These are phyloP conservation scores for Iberis pinnata DNA, from an alignment of 345 rosid species.

Conservation along the genomic window DNA sequence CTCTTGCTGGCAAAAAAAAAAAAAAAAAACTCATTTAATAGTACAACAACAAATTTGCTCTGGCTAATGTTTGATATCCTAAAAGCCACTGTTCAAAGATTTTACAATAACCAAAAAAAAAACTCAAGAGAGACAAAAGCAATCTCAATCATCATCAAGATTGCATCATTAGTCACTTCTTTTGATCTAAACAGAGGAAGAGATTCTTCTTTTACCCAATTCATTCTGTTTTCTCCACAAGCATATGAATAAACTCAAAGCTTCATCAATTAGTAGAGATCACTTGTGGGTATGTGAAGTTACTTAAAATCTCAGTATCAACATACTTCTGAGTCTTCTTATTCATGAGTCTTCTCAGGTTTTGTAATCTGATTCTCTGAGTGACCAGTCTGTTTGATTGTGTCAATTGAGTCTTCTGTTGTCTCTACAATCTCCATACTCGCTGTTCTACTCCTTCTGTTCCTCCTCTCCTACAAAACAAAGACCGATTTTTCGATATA, in stretches of 20 bases:
- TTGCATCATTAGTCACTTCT: neutral
- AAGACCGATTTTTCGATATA: neutral
- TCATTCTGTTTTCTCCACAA: constrained; percentile 10
- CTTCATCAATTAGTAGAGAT: constrained; percentile 5
- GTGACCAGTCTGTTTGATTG: constrained; percentile 13
- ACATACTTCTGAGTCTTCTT: neutral
- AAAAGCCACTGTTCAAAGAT: too few relatives aligned
- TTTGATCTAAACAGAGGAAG: neutral
- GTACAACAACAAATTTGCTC: constrained; percentile 17
- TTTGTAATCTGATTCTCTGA: constrained; percentile 16
- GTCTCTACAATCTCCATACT: constrained; percentile 75
- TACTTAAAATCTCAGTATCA: constrained; percentile 18
- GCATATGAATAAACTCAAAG: neutral
- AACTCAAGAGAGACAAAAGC: too few relatives aligned
- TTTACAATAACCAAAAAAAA: too few relatives aligned
- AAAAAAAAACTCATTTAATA: too few relatives aligned
- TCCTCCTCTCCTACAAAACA: constrained; percentile 64
- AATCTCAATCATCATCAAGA: too few relatives aligned
- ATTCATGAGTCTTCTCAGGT: constrained; percentile 19
- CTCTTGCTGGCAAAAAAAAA: too few relatives aligned
- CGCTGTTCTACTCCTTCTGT: constrained; percentile 61
- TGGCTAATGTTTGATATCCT: too few relatives aligned
- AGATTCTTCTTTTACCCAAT: neutral
- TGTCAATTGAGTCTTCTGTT: constrained; percentile 45
- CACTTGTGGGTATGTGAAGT: neutral